These are phyloP conservation scores for Flagelloscypha sp. DNA, from an alignment of 768 basidiomycete species.

Conservation along the genomic window DNA sequence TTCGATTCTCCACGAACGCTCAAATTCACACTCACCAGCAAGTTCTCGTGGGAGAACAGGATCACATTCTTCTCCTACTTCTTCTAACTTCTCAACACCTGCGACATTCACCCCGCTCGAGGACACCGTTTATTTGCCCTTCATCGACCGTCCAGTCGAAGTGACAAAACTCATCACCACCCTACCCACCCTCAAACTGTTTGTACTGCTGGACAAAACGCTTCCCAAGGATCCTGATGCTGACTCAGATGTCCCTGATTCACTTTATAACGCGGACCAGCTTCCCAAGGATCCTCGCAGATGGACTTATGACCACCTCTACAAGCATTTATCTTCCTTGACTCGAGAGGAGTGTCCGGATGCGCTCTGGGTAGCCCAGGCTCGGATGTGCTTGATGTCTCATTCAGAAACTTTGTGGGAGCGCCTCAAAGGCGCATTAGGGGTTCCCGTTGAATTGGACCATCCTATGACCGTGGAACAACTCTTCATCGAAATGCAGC, in stretches of 20 bases:
- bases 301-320: constrained; percentile 70
- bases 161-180: constrained; percentile 58
- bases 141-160: constrained; percentile 75
- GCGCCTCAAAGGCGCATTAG: constrained; percentile 78
- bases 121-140: constrained; percentile 74
- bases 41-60: too few species aligned
- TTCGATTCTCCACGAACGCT: too few species aligned
- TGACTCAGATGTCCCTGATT: constrained; percentile 9
- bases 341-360: constrained; percentile 62
- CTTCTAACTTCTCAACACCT: too few species aligned
- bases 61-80: too few species aligned
- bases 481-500: too few species aligned
- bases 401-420: constrained; percentile 90
- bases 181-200: constrained; percentile 61
- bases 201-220: constrained; percentile 66
- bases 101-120: constrained; percentile 70
- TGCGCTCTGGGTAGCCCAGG: constrained; percentile 60
- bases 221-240: constrained; percentile 32
- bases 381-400: constrained; percentile 66
- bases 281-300: constrained; percentile 47
- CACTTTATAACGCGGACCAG: constrained; percentile 18
- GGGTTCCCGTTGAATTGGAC: constrained; percentile 82
- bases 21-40: too few species aligned
- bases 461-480: too few species aligned
- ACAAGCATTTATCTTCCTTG: constrained; percentile 55